phyloP scores from a whole-genome alignment of 2,329 filamentous ascomycete genomes.

The Fusarium ambrosium region DNA sequence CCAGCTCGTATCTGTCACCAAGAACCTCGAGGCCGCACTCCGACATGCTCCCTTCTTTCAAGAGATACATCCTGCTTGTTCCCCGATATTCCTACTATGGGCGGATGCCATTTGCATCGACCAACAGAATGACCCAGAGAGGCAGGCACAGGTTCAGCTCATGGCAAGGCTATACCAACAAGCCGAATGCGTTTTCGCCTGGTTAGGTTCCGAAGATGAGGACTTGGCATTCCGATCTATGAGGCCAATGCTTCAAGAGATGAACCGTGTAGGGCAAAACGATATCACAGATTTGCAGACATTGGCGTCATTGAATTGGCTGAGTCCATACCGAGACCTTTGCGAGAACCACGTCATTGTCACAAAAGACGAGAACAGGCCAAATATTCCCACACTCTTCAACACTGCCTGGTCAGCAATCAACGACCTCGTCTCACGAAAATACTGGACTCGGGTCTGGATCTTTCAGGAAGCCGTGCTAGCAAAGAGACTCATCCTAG shows the following conservation, averaged over 20 bases:
- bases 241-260: background rate
- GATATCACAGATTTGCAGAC: background rate
- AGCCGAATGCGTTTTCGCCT: conserved; percentile 6
- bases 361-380: background rate
- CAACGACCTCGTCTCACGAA: conserved; percentile 1
- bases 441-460: conserved; percentile 2
- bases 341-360: background rate
- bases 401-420: conserved; percentile 6
- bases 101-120: conserved; percentile 7
- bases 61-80: background rate
- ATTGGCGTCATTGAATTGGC: background rate
- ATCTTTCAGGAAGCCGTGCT: conserved; percentile 10
- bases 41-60: background rate
- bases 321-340: background rate
- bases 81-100: background rate
- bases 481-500: background rate
- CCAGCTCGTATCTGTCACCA: background rate
- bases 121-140: background rate
- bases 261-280: background rate
- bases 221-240: conserved; percentile 2
- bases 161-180: conserved; percentile 4
- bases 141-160: background rate
- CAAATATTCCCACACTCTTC: background rate
- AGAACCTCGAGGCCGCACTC: background rate
- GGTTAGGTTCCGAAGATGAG: background rate